A percentile compares a stretch with the other conserved stretches of the same genome.
These are phyloP conservation scores for Linnemannia hyalina DNA, from an alignment of 192 early-diverging fungal species.

Conservation along the genomic window DNA sequence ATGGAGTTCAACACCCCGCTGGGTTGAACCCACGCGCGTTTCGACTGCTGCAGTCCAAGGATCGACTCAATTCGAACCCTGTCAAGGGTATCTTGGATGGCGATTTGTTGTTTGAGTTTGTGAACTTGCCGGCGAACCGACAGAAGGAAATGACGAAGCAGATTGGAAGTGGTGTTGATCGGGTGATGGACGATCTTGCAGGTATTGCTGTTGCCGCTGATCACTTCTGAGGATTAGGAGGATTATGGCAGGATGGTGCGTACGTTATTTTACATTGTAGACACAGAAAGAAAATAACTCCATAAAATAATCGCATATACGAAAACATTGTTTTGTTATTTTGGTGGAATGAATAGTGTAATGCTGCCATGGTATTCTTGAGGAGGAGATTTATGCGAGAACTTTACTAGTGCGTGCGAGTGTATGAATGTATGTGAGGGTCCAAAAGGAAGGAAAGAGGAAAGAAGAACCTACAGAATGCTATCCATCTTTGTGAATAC, in stretches of 20 bases:
- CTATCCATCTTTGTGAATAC: constrained; percentile 93
- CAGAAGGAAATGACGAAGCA: constrained; percentile 92
- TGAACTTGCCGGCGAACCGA: constrained; percentile 70
- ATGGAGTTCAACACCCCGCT: constrained; percentile 82
- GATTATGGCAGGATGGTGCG: not conserved
- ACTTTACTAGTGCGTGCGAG: not conserved
- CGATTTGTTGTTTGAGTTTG: constrained; percentile 83
- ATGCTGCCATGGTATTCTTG: not conserved
- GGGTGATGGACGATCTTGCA: constrained; percentile 87
- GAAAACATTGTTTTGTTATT: not conserved
- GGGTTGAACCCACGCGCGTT: constrained; percentile 95
- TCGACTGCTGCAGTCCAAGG: constrained; percentile 72
- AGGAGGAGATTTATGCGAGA: not conserved
- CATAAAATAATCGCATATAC: not conserved
- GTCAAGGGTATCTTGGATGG: constrained; percentile 88
- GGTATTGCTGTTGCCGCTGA: constrained; percentile 74
- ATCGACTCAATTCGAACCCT: constrained; percentile 79
- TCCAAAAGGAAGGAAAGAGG: not conserved
- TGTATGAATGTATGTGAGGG: not conserved
- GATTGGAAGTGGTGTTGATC: constrained; percentile 86
- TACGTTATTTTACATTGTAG: not conserved
- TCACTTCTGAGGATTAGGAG: constrained; percentile 72
- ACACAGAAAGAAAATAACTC: not conserved
- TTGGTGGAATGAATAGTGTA: not conserved
- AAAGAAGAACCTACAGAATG: constrained; percentile 64